These are phyloP conservation scores for Prunus mume DNA, from an alignment of 306 rosid genomes.

Conservation along the genomic window DNA sequence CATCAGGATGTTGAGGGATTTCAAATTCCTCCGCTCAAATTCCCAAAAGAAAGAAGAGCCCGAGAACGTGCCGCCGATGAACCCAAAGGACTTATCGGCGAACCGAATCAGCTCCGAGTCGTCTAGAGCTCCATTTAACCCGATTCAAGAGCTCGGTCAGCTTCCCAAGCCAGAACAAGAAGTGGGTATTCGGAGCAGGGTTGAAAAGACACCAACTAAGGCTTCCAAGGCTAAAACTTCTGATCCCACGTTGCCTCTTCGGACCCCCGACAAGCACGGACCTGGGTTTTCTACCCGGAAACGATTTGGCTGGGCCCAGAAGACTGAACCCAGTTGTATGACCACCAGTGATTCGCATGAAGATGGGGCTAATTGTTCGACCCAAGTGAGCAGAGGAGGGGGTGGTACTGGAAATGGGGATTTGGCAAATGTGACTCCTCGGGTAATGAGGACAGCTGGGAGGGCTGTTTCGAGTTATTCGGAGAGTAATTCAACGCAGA, in stretches of 20 bases:
- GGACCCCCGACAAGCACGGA: slow-evolving; percentile 75
- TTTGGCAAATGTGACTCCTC: slow-evolving; percentile 57
- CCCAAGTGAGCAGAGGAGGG: slow-evolving; percentile 34
- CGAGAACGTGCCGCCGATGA: slow-evolving; percentile 62
- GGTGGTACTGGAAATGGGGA: slow-evolving; percentile 46
- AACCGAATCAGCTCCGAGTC: slow-evolving; percentile 40
- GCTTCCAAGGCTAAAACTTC: slow-evolving; percentile 38
- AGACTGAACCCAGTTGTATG: slow-evolving; percentile 40
- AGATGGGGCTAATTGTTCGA: slow-evolving; percentile 27
- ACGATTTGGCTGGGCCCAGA: slow-evolving; percentile 75
- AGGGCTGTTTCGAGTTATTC: slow-evolving; percentile 50
- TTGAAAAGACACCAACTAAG: slow-evolving; percentile 69
- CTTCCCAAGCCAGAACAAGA: slow-evolving; percentile 44
- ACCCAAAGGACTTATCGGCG: slow-evolving; percentile 37
- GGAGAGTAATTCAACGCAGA: slow-evolving; percentile 71
- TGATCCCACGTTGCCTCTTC: slow-evolving; percentile 59
- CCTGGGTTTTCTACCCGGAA: slow-evolving; percentile 34
- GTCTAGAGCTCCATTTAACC: slow-evolving; percentile 65
- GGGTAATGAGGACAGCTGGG: slow-evolving; percentile 41
- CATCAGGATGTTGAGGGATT: slow-evolving; percentile 80
- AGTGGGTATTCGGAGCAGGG: slow-evolving; percentile 36
- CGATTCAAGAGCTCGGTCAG: slow-evolving; percentile 58
- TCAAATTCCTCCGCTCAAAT: slow-evolving; percentile 59
- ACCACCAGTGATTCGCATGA: slow-evolving; percentile 34
- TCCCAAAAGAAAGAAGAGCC: slow-evolving; percentile 58